These are phyloP conservation scores for Fusarium sp. DNA, from an alignment of 2,329 filamentous ascomycete genomes.

Conservation along the genomic window DNA sequence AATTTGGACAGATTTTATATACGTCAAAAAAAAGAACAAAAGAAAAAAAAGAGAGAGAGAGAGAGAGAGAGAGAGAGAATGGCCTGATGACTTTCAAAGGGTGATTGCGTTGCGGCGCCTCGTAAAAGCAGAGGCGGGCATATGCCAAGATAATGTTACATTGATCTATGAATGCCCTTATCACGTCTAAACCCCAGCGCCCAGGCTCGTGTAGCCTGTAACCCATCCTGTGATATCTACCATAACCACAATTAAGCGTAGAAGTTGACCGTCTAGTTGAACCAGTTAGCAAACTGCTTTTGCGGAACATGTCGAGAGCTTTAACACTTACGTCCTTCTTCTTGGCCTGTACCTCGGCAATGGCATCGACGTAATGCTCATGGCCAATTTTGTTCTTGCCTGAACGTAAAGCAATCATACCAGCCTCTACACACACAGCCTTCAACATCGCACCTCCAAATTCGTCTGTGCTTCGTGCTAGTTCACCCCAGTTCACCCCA, in stretches of 20 bases:
- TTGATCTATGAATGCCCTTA: conserved; percentile 44
- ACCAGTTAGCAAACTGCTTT: conserved; percentile 27
- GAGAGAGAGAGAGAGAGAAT: too few relatives aligned
- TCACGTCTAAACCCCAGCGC: conserved; percentile 39
- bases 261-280: conserved; percentile 67
- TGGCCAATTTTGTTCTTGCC: conserved; percentile 97
- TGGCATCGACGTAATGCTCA: conserved; percentile 98
- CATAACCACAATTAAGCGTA: conserved; percentile 57
- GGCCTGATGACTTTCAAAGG: neutral
- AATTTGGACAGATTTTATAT: neutral
- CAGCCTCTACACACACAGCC: conserved; percentile 97
- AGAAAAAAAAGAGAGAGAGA: too few relatives aligned
- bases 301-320: neutral
- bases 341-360: conserved; percentile 93
- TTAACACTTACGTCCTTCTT: conserved; percentile 82
- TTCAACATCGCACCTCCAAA: conserved; percentile 98
- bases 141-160: conserved; percentile 46
- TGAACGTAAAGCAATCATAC: conserved; percentile 96
- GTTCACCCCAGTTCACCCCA: conserved; percentile 92
- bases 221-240: conserved; percentile 25
- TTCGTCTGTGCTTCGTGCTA: conserved; percentile 97
- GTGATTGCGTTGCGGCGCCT: neutral
- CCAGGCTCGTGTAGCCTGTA: conserved; percentile 26
- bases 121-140: conserved; percentile 3
- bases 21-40: neutral